Evolutionary conservation across 2,329 filamentous ascomycete genomes (phyloP), one percentile per base, ranked within the genome.

Genomic region (Mariannaea elegans): DNA sequence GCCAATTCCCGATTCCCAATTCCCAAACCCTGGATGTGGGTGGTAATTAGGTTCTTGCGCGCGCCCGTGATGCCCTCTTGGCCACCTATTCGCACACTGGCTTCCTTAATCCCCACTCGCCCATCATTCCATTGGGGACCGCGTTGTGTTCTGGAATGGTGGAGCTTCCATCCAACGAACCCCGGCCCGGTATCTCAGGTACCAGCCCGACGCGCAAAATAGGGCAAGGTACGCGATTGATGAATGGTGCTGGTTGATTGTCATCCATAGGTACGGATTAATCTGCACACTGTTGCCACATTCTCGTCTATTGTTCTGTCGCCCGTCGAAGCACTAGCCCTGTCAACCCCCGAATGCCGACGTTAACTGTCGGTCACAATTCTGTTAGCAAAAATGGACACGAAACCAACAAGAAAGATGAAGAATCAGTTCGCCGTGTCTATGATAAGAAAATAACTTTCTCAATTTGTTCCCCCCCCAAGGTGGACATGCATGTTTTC

Each of bases 11-110:
- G 41, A 41, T 50, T 34, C 47, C 48, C 34, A 51, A 59, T 53
- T 50, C 45, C 51, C 23, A 56, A 56, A 32, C 46, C 45, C 56
- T n/a, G 44, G 42, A 49, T 51, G 42, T 50, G 29, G 38, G 50
- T 24, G 39, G 38, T 14, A 53, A 21, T 24, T 29, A 7, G 38
- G 16, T 2, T 18, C 52, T 27, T 24, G 38, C 44, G 27, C 14
- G 47, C 61, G 42, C 55, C 44, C 50, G 59, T 62, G 57, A 64
- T 68, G 50, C 54, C 47, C 61, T 59, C 61, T 52, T 42, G 58
- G 32, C 46, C 29, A 44, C 50, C 56, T 36, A 66, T 65, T 68
- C 55, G 54, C 51, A 57, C 56, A 13, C 19, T n/a, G 16, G 48
- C 47, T 41, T 51, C 39, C 55, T 38, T 47, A 46, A 58, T 39